Evolutionary conservation across 192 early-diverging fungal genomes (phyloP).

Genomic region (Gryganskiella cystojenkinii): DNA sequence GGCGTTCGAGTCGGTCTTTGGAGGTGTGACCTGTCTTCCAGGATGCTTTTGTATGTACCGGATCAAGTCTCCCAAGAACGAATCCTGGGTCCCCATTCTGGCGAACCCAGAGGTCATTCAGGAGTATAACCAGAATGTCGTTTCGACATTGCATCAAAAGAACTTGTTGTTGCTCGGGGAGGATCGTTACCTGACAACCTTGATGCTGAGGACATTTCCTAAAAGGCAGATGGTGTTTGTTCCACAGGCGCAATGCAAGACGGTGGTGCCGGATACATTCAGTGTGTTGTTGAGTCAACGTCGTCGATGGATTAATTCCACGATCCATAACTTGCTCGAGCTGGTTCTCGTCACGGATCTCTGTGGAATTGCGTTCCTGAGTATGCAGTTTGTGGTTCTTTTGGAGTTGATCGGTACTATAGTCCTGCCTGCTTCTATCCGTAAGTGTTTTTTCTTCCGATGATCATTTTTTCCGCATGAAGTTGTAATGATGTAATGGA

Average conservation of each 20-base stretch:
- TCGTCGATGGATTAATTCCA: slow-evolving; percentile 96
- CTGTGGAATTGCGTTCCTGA: slow-evolving; percentile 90
- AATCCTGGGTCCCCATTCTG: slow-evolving; percentile 82
- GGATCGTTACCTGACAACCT: slow-evolving; percentile 87
- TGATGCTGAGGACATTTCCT: slow-evolving; percentile 90
- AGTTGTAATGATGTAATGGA: no score
- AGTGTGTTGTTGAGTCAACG: slow-evolving; percentile 89
- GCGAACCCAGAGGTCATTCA: slow-evolving; percentile 89
- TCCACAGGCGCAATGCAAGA: slow-evolving; percentile 85
- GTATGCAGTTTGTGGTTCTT: slow-evolving; percentile 86
- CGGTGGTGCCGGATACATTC: slow-evolving; percentile 86
- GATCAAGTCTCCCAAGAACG: slow-evolving; percentile 85
- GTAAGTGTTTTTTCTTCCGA: slow-evolving; percentile 54
- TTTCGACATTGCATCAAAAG: slow-evolving; percentile 86
- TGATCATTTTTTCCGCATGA: no score
- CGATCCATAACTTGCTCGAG: slow-evolving; percentile 90
- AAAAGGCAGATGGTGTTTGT: slow-evolving; percentile 90
- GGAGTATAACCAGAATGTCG: slow-evolving; percentile 82
- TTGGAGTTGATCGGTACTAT: slow-evolving; percentile 80
- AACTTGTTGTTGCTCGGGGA: slow-evolving; percentile 88
- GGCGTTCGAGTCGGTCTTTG: slow-evolving; percentile 95
- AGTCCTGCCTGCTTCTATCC: slow-evolving; percentile 72
- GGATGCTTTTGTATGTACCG: slow-evolving; percentile 99
- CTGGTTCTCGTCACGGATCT: slow-evolving; percentile 88
- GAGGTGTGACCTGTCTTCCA: slow-evolving; percentile 97